phyloP scores from a whole-genome alignment of 202 grass and related monocot genomes.

The Eragrostis tef region DNA sequence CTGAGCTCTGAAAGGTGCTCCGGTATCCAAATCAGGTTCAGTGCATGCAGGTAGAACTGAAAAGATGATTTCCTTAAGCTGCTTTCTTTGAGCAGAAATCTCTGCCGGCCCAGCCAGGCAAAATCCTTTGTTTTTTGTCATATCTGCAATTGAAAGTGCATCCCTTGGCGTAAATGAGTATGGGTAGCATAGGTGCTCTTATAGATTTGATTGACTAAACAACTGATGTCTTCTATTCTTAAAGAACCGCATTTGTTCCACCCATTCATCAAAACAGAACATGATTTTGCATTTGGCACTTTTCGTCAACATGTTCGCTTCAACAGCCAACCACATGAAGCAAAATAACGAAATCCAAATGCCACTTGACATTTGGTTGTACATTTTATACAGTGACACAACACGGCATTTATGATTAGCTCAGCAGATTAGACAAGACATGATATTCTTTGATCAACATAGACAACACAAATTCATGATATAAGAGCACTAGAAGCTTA shows the following conservation, averaged over 20 bases:
- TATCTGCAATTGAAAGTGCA: conserved; percentile 69
- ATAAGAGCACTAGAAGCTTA: conserved; percentile 62
- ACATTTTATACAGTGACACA: conserved; percentile 10
- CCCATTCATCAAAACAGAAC: not conserved
- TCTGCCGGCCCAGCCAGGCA: conserved; percentile 74
- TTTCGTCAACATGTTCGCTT: conserved; percentile 21
- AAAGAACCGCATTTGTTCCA: conserved; percentile 8
- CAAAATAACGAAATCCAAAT: conserved; percentile 41
- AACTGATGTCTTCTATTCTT: conserved; percentile 21
- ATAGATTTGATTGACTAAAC: conserved; percentile 14
- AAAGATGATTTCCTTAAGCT: conserved; percentile 94
- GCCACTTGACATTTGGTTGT: not conserved
- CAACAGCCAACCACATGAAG: conserved; percentile 1
- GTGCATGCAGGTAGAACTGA: conserved; percentile 95
- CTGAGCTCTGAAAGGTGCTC: conserved; percentile 82
- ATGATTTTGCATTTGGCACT: conserved; percentile 10
- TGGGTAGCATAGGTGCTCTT: conserved; percentile 36
- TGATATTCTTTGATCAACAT: conserved; percentile 17
- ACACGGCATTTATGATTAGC: not conserved
- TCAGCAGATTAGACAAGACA: conserved; percentile 6
- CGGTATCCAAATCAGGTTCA: conserved; percentile 90
- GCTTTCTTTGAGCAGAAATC: conserved; percentile 90
- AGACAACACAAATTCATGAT: conserved; percentile 35
- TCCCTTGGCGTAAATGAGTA: conserved; percentile 35
- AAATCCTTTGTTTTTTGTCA: conserved; percentile 97